Percentiles rank a stretch among this genome's conserved stretches.
Evolutionary conservation across 768 basidiomycete species (phyloP).

Genomic region (Hydnomerulius pinastri): DNA sequence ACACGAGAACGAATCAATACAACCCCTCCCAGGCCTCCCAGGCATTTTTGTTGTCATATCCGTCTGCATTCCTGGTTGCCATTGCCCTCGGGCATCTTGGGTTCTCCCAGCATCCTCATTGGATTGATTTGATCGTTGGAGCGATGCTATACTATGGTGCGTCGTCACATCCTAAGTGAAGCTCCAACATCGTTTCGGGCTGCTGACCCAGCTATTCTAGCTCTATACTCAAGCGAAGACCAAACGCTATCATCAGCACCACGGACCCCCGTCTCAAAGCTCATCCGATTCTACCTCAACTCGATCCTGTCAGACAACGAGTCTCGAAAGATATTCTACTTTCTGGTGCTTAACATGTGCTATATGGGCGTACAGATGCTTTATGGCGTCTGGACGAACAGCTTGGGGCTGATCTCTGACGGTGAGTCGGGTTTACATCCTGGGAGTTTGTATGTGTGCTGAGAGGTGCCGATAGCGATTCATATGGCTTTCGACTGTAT

Average conservation of each 20-base stretch:
- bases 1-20: conserved; percentile 47
- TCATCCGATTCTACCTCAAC: conserved; percentile 76
- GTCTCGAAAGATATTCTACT: conserved; percentile 95
- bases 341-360: conserved; percentile 88
- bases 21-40: conserved; percentile 54
- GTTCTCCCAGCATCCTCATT: conserved; percentile 60
- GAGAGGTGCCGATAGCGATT: conserved; percentile 61
- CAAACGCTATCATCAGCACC: conserved; percentile 45
- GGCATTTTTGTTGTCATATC: conserved; percentile 60
- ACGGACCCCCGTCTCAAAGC: conserved; percentile 54
- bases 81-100: conserved; percentile 58
- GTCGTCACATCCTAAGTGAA: conserved; percentile 12
- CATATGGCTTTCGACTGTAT: conserved; percentile 99
- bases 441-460: background rate
- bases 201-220: conserved; percentile 32
- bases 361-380: conserved; percentile 98
- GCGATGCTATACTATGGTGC: conserved; percentile 65
- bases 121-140: conserved; percentile 61
- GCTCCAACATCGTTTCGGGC: background rate
- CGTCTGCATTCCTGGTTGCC: conserved; percentile 48
- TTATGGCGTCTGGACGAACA: conserved; percentile 98
- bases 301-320: conserved; percentile 90
- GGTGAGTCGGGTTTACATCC: conserved; percentile 50
- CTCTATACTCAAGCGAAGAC: conserved; percentile 51
- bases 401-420: conserved; percentile 93